Evolutionary conservation across 176 grass and related monocot species (phyloP), one percentile per base, ranked within the genome.

Genomic region (Tillandsia fasciculata): DNA sequence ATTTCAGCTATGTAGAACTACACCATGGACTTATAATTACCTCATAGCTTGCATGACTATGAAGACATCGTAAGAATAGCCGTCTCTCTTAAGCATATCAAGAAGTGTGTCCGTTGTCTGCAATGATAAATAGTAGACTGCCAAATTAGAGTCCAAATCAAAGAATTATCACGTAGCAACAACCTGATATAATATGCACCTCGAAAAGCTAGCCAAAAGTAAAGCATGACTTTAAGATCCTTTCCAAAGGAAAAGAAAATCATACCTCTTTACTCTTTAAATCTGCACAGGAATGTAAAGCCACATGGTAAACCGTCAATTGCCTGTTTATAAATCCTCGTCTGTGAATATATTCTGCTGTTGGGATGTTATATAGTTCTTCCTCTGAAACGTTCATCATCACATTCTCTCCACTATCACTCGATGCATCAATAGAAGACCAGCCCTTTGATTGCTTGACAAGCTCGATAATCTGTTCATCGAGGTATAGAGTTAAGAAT

Each of bases 381-480:
- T 97, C 94, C 56, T 97, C 94, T 50, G 82, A 87, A 15, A 97
- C 84, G 67, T 97, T 97, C 94, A 97, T 97, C 94, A 97, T 97
- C 74, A 93, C 79, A 87, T 90, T 97, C 82, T 97, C 86, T 65
- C 89, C 89, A 29, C 49, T 86, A 52, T 97, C 86, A 14, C 81
- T 92, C 66, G 72, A 72, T 65, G 80, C 17, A 81, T 97, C 94
- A 76, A 89, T 48, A 56, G 81, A 90, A 70, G 83, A 79, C 94
- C 94, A 97, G 58, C 94, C 94, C 78, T 97, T 90, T 48, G 89
- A 92, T 83, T 97, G 94, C 82, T 90, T 72, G 20, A 92, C 94
- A 66, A 92, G 85, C 65, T 97, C 86, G n/a, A 93, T 67, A 90
- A 97, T 97, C 94, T 97, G 77, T 29, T 61, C 24, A 76, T 64